Base-by-base conservation (phyloP, 2,329 filamentous ascomycete species). In the Stachybotrys chlorohalonatus region DNA sequence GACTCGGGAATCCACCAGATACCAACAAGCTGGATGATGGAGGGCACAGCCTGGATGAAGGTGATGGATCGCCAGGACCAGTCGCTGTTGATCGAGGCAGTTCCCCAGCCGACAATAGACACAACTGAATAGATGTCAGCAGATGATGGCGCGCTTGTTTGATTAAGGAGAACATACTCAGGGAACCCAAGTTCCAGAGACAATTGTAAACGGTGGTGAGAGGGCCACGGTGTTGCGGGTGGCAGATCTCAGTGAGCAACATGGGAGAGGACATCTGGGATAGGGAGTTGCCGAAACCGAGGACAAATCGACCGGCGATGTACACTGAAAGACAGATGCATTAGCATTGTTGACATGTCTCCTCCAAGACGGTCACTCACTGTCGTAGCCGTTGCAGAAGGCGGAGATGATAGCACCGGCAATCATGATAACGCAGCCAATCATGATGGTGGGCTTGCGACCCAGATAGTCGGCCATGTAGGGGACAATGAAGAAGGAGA, bases 1-100 rank as follows among this genome's bases (percentile, higher is more conserved):
- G 80, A 84, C 68, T 89, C 85, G 6, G 85, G 85, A n/a, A 87
- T 72, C 70, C 74, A 82, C 71, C 80, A 87, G 67, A 89, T 83
- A 62, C 84, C 84, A n/a, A 69, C 53, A 47, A 87, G 72, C 71
- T 87, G 84, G 54, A 86, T 72, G 11, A 84, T 58, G 0, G 82
- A 84, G 0, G 84, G 83, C 1, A 82, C 64, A 36, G 80, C 76
- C 70, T 88, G 85, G 11, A 87, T 71, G n/a, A 87, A 72, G 8
- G 81, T 82, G 52, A 86, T 83, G 45, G 80, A 81, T 52, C 84
- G 75, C 85, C 85, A 89, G 3, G 81, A 82, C 84, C 84, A 87
- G 62, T 86, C 73, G 58, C 68, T 78, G 8, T 70, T 64, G 56
- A 87, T 79, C 42, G 75, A 71, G 30, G 79, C 72, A 1, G 84